Evolutionary conservation across 768 basidiomycete species (phyloP).

Genomic region (Pisolithus marmoratus): DNA sequence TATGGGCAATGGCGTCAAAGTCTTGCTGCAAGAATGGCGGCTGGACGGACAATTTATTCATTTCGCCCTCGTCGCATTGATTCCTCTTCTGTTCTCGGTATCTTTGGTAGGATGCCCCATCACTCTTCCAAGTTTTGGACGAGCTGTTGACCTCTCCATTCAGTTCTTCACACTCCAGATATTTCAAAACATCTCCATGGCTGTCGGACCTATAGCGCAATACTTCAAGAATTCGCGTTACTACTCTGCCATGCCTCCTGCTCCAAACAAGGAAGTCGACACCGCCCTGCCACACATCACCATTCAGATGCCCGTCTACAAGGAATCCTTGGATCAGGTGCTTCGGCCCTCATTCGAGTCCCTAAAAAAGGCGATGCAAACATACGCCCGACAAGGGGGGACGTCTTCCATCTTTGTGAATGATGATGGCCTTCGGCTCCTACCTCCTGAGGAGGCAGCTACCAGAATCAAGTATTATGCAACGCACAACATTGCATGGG

Average conservation of each 20-base stretch:
- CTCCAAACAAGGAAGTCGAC: slow-evolving; percentile 39
- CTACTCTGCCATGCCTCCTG: slow-evolving; percentile 42
- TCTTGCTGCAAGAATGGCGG: slow-evolving; percentile 48
- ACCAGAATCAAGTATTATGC: slow-evolving; percentile 49
- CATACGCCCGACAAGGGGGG: slow-evolving; percentile 63
- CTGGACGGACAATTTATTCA: slow-evolving; percentile 41
- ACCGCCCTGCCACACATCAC: slow-evolving; percentile 43
- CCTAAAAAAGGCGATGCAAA: slow-evolving; percentile 55
- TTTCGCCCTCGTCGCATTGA: slow-evolving; percentile 35
- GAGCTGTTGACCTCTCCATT: slow-evolving; percentile 1
- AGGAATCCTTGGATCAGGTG: slow-evolving; percentile 47
- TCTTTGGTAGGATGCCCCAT: slow-evolving; percentile 31
- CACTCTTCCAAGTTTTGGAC: no score
- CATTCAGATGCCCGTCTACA: slow-evolving; percentile 56
- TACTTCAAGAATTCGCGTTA: slow-evolving; percentile 47
- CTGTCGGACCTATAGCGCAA: slow-evolving; percentile 49
- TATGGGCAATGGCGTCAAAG: slow-evolving; percentile 58
- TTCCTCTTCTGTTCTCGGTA: slow-evolving; percentile 41
- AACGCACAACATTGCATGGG: slow-evolving; percentile 53
- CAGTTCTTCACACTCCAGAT: slow-evolving; percentile 40
- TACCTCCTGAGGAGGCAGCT: slow-evolving; percentile 41
- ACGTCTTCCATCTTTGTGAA: slow-evolving; percentile 53
- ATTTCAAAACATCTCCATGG: slow-evolving; percentile 31
- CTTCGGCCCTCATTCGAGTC: slow-evolving; percentile 49
- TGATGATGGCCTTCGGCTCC: slow-evolving; percentile 55